Percentiles rank a stretch among this genome's conserved stretches.
These are phyloP conservation scores for Flaveria trinervia DNA, from an alignment of 129 eudicot species.

Conservation along the genomic window DNA sequence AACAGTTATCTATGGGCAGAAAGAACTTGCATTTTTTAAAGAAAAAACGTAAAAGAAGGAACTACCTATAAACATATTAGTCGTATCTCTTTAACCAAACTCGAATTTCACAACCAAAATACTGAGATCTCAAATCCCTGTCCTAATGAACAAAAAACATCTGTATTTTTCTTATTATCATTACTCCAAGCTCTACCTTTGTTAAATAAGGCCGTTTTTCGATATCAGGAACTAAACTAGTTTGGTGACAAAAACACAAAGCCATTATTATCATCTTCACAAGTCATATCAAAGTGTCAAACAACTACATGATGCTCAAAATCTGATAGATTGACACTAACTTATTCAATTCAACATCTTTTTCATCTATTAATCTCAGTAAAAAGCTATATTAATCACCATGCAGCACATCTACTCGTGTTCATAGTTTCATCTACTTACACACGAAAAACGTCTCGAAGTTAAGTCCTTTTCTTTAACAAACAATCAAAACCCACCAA, in stretches of 20 bases:
- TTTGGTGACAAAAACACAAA: neutral
- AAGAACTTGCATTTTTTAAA: neutral
- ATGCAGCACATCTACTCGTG: neutral
- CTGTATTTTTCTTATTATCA: neutral
- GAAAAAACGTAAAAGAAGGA: neutral
- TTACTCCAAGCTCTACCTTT: neutral
- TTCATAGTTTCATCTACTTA: slow-evolving; percentile 2
- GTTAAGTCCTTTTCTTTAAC: neutral
- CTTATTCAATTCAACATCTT: neutral
- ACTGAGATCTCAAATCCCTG: neutral
- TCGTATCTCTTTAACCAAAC: too few species aligned
- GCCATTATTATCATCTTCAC: neutral
- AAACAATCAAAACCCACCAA: neutral
- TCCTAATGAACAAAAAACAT: neutral
- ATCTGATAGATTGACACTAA: neutral
- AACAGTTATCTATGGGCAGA: neutral
- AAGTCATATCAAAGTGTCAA: slow-evolving; percentile 18
- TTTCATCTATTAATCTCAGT: slow-evolving; percentile 6
- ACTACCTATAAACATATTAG: neutral
- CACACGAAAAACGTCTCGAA: neutral
- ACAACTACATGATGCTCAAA: slow-evolving; percentile 14
- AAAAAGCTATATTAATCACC: slow-evolving; percentile 12
- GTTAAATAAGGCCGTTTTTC: neutral
- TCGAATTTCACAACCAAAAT: slow-evolving; percentile 1
- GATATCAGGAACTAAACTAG: neutral